A percentile compares a stretch with the other conserved stretches of the same genome.
Evolutionary conservation across 331 rosid genomes (phyloP).

Genomic region (Rosa hybrid): DNA sequence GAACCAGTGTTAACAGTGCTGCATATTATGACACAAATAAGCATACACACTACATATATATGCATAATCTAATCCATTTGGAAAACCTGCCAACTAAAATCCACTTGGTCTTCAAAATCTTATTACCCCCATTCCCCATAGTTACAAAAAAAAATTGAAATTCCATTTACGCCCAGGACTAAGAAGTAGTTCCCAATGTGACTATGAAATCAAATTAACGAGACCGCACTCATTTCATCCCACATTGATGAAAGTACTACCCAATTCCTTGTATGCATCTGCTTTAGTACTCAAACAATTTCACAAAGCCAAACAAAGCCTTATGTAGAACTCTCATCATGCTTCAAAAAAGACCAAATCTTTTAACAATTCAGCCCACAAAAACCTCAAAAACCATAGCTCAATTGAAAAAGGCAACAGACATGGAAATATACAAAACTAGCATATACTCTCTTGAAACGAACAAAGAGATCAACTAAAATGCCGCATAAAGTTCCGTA

Average conservation of each 20-base stretch:
- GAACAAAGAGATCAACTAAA: background rate
- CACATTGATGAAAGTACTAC: background rate
- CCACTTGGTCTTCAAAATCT: background rate
- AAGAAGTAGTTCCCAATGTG: background rate
- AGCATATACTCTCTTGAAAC: background rate
- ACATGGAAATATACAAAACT: background rate
- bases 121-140: background rate
- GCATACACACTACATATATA: background rate
- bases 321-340: background rate
- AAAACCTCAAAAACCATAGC: background rate
- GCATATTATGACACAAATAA: background rate
- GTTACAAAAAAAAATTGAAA: background rate
- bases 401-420: too few species aligned
- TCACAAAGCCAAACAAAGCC: background rate
- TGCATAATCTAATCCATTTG: background rate
- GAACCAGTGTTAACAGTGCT: background rate
- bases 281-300: background rate
- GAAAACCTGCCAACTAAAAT: background rate
- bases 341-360: background rate
- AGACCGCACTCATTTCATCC: background rate
- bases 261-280: background rate
- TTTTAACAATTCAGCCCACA: background rate
- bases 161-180: background rate
- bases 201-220: background rate
- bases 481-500: background rate